A percentile compares a stretch with the other conserved stretches of the same genome.
Evolutionary conservation across 495 filamentous ascomycete species (phyloP).

Genomic region (Daldinia loculata): DNA sequence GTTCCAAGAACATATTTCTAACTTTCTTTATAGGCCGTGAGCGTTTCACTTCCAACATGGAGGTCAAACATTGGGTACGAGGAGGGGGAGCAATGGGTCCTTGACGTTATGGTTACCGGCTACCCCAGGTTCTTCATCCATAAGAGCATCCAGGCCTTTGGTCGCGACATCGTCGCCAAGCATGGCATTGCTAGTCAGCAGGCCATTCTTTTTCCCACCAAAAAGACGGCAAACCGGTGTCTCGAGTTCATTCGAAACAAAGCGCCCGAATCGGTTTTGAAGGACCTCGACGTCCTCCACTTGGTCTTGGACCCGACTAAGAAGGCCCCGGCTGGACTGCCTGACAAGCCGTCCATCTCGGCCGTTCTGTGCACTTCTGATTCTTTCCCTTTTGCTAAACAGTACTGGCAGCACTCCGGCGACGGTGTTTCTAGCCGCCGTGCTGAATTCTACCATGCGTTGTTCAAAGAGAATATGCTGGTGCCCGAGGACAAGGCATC

Average conservation of each 20-base stretch:
- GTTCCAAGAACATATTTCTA: conserved; percentile 3
- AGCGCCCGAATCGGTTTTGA: conserved; percentile 55
- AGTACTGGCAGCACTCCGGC: conserved; percentile 97
- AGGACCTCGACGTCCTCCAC: conserved; percentile 69
- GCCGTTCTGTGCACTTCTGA: conserved; percentile 76
- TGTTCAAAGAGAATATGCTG: conserved; percentile 76
- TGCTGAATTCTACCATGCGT: conserved; percentile 83
- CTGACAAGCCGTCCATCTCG: conserved; percentile 62
- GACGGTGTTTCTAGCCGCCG: conserved; percentile 92
- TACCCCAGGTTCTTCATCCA: conserved; percentile 99
- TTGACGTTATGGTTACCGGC: conserved; percentile 84
- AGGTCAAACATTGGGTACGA: conserved; percentile 89
- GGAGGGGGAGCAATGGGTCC: conserved; percentile 86
- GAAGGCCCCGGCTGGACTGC: conserved; percentile 57
- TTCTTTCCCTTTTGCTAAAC: conserved; percentile 74
- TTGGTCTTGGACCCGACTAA: conserved; percentile 65
- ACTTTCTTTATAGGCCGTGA: conserved; percentile 74
- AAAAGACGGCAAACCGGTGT: conserved; percentile 71
- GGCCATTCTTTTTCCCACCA: conserved; percentile 83
- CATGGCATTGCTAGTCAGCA: conserved; percentile 69
- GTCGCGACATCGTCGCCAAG: conserved; percentile 68
- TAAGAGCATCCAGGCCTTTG: conserved; percentile 78
- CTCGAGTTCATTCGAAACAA: conserved; percentile 72
- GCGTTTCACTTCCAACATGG: conserved; percentile 96
- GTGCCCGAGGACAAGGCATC: conserved; percentile 56